phyloP scores from a whole-genome alignment of 768 basidiomycete genomes.

The Mycena galopus region DNA sequence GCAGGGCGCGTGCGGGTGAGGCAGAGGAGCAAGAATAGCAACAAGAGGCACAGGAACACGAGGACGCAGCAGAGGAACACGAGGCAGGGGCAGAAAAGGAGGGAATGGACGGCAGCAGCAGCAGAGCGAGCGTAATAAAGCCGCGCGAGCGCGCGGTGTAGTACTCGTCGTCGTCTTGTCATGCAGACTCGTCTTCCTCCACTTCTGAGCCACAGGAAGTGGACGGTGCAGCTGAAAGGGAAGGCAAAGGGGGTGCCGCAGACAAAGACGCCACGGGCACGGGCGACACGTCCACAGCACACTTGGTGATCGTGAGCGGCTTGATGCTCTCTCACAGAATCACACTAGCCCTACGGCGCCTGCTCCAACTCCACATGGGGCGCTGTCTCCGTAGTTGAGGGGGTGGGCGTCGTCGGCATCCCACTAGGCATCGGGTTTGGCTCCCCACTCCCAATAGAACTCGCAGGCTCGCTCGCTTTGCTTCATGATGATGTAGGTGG shows the following conservation, averaged over 20 bases:
- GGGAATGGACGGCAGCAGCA: conserved; percentile 5
- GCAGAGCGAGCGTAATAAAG: conserved; percentile 21
- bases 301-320: conserved; percentile 21
- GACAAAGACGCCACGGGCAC: not conserved
- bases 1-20: not conserved
- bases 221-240: not conserved
- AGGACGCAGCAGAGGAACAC: too few species aligned
- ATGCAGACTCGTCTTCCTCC: not conserved
- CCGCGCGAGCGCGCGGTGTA: conserved; percentile 21
- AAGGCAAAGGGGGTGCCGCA: not conserved
- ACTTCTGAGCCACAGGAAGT: too few species aligned
- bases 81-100: too few species aligned
- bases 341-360: not conserved
- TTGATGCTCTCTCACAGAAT: conserved; percentile 31
- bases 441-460: not conserved
- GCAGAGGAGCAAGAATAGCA: too few species aligned
- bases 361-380: not conserved
- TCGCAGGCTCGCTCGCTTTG: not conserved
- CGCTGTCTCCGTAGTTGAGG: not conserved
- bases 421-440: not conserved
- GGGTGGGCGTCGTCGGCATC: not conserved
- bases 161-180: conserved; percentile 24
- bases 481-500: not conserved
- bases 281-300: conserved; percentile 18
- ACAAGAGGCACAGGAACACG: too few species aligned